Conservation (phyloP, 2,329 filamentous ascomycete species). For the Diaporthe australafricana region DNA sequence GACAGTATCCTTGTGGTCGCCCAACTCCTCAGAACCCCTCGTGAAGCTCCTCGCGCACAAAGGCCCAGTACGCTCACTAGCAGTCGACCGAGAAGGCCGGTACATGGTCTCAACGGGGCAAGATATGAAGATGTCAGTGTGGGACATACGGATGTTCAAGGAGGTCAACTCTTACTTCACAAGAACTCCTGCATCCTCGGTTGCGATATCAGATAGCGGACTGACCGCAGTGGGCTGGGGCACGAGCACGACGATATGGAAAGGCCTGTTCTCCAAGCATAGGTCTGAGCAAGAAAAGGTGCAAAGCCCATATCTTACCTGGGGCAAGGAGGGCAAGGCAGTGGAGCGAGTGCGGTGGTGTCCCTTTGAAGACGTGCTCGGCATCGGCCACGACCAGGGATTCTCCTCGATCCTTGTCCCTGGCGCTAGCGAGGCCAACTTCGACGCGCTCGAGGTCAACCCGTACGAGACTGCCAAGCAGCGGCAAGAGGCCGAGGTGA, state of each 20-base stretch:
- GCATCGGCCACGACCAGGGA: conserved; percentile 84
- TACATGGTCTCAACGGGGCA: conserved; percentile 97
- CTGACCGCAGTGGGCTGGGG: conserved; percentile 92
- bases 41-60: conserved; percentile 92
- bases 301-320: conserved; percentile 90
- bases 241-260: conserved; percentile 90
- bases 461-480: conserved; percentile 95
- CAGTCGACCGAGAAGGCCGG: conserved; percentile 87
- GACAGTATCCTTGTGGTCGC: conserved; percentile 94
- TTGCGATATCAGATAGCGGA: conserved; percentile 89
- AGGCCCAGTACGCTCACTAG: conserved; percentile 87
- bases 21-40: conserved; percentile 85
- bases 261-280: conserved; percentile 84
- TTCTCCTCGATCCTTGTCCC: conserved; percentile 93
- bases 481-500: conserved; percentile 92
- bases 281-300: conserved; percentile 80
- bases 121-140: conserved; percentile 91
- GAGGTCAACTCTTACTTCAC: conserved; percentile 92
- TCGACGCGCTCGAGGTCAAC: conserved; percentile 92
- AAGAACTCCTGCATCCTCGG: conserved; percentile 81
- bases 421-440: conserved; percentile 96
- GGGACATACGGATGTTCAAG: conserved; percentile 95
- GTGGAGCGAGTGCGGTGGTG: conserved; percentile 91
- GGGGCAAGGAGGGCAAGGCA: conserved; percentile 85
- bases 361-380: conserved; percentile 93